phyloP scores from a whole-genome alignment of 371 early-diverging fungal species.

The Actinomortierella wolfii region DNA sequence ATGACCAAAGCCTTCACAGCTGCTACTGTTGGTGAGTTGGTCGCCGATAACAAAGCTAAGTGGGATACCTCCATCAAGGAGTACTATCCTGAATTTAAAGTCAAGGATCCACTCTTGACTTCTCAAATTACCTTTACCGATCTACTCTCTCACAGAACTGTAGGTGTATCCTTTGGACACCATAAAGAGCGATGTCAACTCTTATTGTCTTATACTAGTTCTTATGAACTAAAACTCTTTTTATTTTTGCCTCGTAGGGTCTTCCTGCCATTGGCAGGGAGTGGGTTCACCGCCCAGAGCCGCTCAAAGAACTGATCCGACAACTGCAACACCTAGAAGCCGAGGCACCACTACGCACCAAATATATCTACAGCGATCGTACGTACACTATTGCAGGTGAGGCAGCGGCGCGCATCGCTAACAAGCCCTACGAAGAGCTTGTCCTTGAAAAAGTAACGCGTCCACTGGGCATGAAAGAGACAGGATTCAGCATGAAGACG shows the following conservation, averaged over 20 bases:
- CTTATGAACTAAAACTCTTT: not conserved
- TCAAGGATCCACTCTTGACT: slow-evolving; percentile 13
- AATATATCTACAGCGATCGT: too few relatives aligned
- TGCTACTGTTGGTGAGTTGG: slow-evolving; percentile 13
- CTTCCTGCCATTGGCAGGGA: slow-evolving; percentile 3
- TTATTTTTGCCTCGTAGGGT: not conserved
- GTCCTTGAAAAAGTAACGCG: slow-evolving; percentile 6
- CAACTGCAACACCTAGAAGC: slow-evolving; percentile 6
- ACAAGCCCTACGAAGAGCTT: slow-evolving; percentile 8
- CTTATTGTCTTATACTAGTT: not conserved
- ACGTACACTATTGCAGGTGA: slow-evolving; percentile 9
- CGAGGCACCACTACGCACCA: too few relatives aligned
- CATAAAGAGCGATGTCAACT: not conserved
- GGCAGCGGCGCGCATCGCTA: slow-evolving; percentile 12
- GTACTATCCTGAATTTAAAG: slow-evolving; percentile 13
- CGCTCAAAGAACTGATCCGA: slow-evolving; percentile 10
- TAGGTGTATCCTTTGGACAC: slow-evolving; percentile 2
- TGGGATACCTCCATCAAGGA: slow-evolving; percentile 13
- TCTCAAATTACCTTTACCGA: slow-evolving; percentile 11
- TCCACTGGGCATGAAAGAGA: slow-evolving; percentile 10
- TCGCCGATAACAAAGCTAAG: slow-evolving; percentile 16
- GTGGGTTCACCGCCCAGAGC: slow-evolving; percentile 2
- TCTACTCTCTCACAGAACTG: slow-evolving; percentile 17
- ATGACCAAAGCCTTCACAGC: slow-evolving; percentile 22
- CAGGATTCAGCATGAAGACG: slow-evolving; percentile 5